Evolutionary conservation across 1,284 basidiomycete genomes (phyloP), one percentile per base, ranked within the genome.

Genomic region (Omphalotus olearius): DNA sequence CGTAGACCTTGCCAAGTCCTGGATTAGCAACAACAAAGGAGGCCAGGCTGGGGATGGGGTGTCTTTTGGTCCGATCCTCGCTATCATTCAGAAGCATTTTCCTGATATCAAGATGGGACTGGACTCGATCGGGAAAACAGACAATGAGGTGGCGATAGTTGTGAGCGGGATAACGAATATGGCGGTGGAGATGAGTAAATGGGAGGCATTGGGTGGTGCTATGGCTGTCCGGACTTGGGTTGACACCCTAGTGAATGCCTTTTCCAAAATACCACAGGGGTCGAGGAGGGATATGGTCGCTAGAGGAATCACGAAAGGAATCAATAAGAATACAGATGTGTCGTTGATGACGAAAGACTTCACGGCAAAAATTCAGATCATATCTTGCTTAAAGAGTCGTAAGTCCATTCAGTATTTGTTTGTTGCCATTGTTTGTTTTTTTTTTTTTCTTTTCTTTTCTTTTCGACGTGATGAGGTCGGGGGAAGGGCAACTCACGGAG

Each of bases 171-270:
- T 77, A 38, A 77, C 77, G 45, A 75, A 78, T 56, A 75, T 76
- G 74, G 63, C 75, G 20, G 59, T 79, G 52, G 74, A 77, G 61
- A 69, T 76, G 63, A 76, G 74, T 59, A 72, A 69, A 61, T 78
- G 74, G 75, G 76, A 78, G 53, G 70, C 72, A 5, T 75, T 77
- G 71, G 70, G 74, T 2, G 74, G 74, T 7, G 73, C 68, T 17
- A 76, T 78, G 74, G 70, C 77, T 39, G 74, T 77, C 69, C 69
- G 74, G 33, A 78, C 74, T n/a, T 79, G 76, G 77, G 69, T 70
- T 2, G 74, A 79, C 45, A 57, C 63, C 0, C 64, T 79, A 16
- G 63, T 69, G 6, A 69, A 70, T 30, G 71, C 66, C 2, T 67
- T 75, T 51, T 60, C 56, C 17, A 64, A 58, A 47, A 44, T 51